phyloP scores from a whole-genome alignment of 495 filamentous ascomycete species.

The Margaritispora aquatica region DNA sequence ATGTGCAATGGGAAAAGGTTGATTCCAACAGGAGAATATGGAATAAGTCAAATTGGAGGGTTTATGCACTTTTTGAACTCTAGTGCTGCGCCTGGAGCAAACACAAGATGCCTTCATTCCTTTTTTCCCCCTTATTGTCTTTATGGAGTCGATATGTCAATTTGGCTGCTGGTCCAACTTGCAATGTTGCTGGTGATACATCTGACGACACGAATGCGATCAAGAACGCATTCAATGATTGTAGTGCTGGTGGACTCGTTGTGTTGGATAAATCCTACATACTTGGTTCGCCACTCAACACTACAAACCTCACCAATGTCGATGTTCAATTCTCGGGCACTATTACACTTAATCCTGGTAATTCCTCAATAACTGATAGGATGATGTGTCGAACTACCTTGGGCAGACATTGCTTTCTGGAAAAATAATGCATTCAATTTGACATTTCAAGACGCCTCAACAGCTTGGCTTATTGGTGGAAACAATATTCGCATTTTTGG shows the following conservation, averaged over 20 bases:
- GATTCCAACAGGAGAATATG: not conserved
- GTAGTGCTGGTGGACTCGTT: not conserved
- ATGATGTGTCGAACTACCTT: not conserved
- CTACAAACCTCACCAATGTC: not conserved
- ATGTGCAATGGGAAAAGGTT: not conserved
- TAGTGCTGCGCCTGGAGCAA: not conserved
- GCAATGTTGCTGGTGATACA: not conserved
- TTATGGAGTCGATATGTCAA: not conserved
- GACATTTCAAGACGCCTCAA: not conserved
- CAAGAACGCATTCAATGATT: not conserved
- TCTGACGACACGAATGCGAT: not conserved
- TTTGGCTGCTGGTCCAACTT: not conserved
- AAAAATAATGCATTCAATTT: not conserved
- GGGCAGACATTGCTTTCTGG: not conserved
- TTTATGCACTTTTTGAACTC: not conserved
- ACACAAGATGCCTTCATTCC: slow-evolving; percentile 1
- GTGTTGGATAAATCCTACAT: not conserved
- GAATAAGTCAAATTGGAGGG: not conserved
- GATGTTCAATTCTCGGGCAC: not conserved
- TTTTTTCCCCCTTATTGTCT: not conserved
- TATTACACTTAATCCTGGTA: not conserved
- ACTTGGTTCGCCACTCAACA: not conserved
- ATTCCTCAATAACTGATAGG: not conserved
- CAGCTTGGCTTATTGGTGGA: not conserved
- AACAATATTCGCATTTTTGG: not conserved